phyloP scores from a whole-genome alignment of 768 basidiomycete species.

The Leccinum boreale region DNA sequence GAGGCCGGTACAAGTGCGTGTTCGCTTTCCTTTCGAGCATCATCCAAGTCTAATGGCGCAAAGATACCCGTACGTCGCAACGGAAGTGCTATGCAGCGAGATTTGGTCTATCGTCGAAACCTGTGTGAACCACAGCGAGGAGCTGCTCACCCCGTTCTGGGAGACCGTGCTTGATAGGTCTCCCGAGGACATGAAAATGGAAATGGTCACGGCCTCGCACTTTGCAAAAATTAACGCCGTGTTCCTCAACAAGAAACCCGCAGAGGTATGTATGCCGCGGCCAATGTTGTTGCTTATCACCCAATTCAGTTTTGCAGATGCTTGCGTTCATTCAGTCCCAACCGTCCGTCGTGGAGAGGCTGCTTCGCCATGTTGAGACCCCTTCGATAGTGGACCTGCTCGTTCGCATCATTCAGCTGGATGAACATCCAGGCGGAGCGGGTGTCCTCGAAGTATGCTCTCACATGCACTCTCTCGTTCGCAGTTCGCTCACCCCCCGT shows the following conservation, averaged over 20 bases:
- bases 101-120: slow-evolving; percentile 95
- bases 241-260: slow-evolving; percentile 84
- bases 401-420: slow-evolving; percentile 84
- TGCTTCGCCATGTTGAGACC: slow-evolving; percentile 83
- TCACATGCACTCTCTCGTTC: slow-evolving; percentile 29
- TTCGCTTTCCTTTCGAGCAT: not conserved
- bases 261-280: slow-evolving; percentile 72
- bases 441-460: slow-evolving; percentile 84
- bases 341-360: slow-evolving; percentile 73
- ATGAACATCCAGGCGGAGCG: slow-evolving; percentile 76
- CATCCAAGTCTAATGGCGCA: slow-evolving; percentile 1
- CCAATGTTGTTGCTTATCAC: slow-evolving; percentile 15
- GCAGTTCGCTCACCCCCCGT: slow-evolving; percentile 26
- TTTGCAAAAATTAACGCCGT: slow-evolving; percentile 93
- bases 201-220: slow-evolving; percentile 84
- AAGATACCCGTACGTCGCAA: slow-evolving; percentile 90
- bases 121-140: slow-evolving; percentile 66
- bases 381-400: slow-evolving; percentile 91
- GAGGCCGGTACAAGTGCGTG: slow-evolving; percentile 78
- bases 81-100: slow-evolving; percentile 93
- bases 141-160: slow-evolving; percentile 87
- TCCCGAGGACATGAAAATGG: slow-evolving; percentile 82
- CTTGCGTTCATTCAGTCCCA: slow-evolving; percentile 86
- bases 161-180: slow-evolving; percentile 79
- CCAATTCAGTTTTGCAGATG: slow-evolving; percentile 57